Conservation (phyloP, 257 asterid genomes). For the Solanum ossicruentum region DNA sequence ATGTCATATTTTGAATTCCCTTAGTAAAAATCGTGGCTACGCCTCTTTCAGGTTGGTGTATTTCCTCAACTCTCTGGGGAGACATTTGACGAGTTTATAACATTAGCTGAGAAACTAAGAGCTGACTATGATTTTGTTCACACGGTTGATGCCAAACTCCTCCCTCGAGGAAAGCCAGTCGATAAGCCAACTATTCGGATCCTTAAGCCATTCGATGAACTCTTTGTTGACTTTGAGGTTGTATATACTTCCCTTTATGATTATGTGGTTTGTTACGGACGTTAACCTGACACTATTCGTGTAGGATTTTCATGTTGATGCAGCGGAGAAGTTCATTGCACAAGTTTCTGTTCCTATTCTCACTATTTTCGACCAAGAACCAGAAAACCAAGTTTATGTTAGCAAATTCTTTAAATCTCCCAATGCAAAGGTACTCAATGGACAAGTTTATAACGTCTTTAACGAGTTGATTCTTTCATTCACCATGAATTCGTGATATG, state of each 20-base stretch:
- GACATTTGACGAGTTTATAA: slow-evolving; percentile 40
- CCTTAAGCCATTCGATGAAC: slow-evolving; percentile 79
- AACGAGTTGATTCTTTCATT: background rate
- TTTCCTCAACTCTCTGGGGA: slow-evolving; percentile 59
- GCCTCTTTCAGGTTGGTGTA: slow-evolving; percentile 46
- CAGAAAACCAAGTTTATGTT: slow-evolving; percentile 34
- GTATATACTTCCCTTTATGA: background rate
- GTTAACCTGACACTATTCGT: background rate
- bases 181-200: slow-evolving; percentile 63
- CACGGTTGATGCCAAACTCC: slow-evolving; percentile 57
- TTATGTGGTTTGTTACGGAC: background rate
- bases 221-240: slow-evolving; percentile 58
- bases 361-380: slow-evolving; percentile 45
- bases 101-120: slow-evolving; percentile 63
- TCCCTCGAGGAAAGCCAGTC: slow-evolving; percentile 56
- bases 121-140: slow-evolving; percentile 64
- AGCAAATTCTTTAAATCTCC: slow-evolving; percentile 41
- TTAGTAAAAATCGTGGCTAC: background rate
- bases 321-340: slow-evolving; percentile 48
- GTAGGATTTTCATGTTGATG: slow-evolving; percentile 58
- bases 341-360: slow-evolving; percentile 44
- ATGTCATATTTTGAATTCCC: too few relatives aligned
- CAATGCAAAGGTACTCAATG: slow-evolving; percentile 24
- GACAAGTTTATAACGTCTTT: background rate
- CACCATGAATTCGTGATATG: background rate